Base-by-base conservation (phyloP, 495 filamentous ascomycete genomes). In the Aspergillus funiculosus region DNA sequence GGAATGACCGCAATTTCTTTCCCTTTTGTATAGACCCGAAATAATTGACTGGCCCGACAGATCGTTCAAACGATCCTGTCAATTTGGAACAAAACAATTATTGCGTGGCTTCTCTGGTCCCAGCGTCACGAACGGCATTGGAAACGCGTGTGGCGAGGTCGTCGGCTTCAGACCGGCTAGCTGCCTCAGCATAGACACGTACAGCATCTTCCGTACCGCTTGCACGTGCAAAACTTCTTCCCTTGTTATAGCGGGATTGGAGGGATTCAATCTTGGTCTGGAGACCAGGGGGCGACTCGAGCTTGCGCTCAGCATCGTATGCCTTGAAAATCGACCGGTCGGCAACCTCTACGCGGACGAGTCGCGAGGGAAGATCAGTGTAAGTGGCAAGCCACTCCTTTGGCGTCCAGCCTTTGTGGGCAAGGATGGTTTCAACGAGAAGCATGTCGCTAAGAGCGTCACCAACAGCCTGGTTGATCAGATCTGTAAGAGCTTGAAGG, bases 401-500 rank as follows among this genome's bases (percentile, higher is more conserved):
- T 31, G 87, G 82, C 15, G 77, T 80, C 91, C 90, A 98, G 53
- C 75, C 73, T 72, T 95, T 97, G 76, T 97, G 90, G 5, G 94
- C 89, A 18, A 98, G 81, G 57, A 96, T 91, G 15, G 89, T 83
- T 66, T 98, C 92, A 14, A 95, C 91, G 39, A 98, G 76, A n/a
- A 98, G 79, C 68, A 95, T 82, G 65, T 98, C 92, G 7, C 89
- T 94, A 27, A 98, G 76, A 18, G 92, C 94, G 59, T 98, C 92
- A 48, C 92, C 92, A 40, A 96, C 92, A 7, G 92, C 87, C 67
- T 97, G 91, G 75, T 98, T 98, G 71, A 97, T 94, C 50, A 98
- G 75, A 39, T 92, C 83, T 24, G 80, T 82, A 28, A 95, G 72
- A 4, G 89, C 89, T 36, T 72, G 73, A 6, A 98, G 82, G 10